Conservation (phyloP, 495 filamentous ascomycete species). For the Corynascus novoguineensis region DNA sequence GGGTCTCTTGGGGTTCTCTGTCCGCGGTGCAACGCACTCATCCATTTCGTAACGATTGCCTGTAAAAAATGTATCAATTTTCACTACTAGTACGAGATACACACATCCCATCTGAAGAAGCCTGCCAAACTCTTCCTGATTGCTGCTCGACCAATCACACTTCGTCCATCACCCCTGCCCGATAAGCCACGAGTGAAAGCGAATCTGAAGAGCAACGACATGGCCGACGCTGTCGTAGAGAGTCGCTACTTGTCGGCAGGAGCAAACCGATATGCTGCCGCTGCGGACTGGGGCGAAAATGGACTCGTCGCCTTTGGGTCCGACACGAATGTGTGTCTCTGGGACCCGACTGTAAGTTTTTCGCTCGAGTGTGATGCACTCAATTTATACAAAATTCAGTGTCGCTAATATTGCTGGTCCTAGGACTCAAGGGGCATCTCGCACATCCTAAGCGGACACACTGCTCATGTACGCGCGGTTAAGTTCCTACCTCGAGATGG, state of each 20-base stretch:
- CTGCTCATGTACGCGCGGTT: slow-evolving; percentile 74
- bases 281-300: slow-evolving; percentile 79
- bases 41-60: background rate
- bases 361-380: background rate
- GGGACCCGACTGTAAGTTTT: slow-evolving; percentile 69
- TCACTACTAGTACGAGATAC: no score
- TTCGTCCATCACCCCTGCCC: background rate
- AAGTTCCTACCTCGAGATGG: slow-evolving; percentile 61
- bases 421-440: slow-evolving; percentile 59
- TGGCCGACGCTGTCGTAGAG: slow-evolving; percentile 19
- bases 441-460: slow-evolving; percentile 71
- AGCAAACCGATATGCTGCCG: slow-evolving; percentile 82
- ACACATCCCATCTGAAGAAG: no score
- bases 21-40: no score
- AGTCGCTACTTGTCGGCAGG: slow-evolving; percentile 73
- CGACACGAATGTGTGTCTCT: slow-evolving; percentile 80
- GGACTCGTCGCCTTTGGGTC: slow-evolving; percentile 84
- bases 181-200: slow-evolving; percentile 9
- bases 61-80: no score
- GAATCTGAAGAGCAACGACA: slow-evolving; percentile 13
- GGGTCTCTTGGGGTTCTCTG: background rate
- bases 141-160: slow-evolving; percentile 8
- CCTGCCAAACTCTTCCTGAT: background rate
- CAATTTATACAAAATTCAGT: no score
- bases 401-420: no score